phyloP scores from a whole-genome alignment of 371 early-diverging fungal species.

The Apophysomyces variabilis region DNA sequence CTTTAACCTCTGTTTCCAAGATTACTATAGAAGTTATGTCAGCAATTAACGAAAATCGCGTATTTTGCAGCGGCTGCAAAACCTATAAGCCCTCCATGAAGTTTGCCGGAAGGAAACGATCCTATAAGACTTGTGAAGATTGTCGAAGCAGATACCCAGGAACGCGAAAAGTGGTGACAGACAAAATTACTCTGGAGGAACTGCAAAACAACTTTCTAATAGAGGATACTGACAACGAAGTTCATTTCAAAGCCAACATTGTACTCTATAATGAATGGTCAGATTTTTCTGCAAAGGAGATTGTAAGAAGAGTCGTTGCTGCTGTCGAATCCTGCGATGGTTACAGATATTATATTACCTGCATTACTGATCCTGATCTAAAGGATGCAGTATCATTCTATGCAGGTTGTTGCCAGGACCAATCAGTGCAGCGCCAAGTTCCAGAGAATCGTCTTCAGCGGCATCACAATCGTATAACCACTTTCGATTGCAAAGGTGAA shows the following conservation, averaged over 20 bases:
- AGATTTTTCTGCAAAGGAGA: not conserved
- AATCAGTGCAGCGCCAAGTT: not conserved
- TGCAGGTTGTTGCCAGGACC: not conserved
- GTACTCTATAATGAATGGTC: not conserved
- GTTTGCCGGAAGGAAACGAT: not conserved
- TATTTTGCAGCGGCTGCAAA: not conserved
- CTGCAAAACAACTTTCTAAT: not conserved
- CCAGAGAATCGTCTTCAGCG: not conserved
- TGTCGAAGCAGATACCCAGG: not conserved
- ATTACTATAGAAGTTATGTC: too few species aligned
- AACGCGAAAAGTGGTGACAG: not conserved
- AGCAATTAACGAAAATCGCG: not conserved
- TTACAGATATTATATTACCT: not conserved
- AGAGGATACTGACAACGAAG: slow-evolving; percentile 1
- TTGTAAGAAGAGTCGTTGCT: not conserved
- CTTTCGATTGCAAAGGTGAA: not conserved
- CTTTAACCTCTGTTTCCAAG: too few species aligned
- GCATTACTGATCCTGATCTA: not conserved
- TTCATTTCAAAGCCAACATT: not conserved
- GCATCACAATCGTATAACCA: not conserved
- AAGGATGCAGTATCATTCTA: not conserved
- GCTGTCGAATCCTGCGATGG: not conserved
- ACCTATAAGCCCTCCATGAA: not conserved
- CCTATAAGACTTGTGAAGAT: not conserved
- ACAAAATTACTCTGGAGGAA: not conserved